Base-by-base conservation (phyloP, 345 rosid species). In the Salix koriyanagi region DNA sequence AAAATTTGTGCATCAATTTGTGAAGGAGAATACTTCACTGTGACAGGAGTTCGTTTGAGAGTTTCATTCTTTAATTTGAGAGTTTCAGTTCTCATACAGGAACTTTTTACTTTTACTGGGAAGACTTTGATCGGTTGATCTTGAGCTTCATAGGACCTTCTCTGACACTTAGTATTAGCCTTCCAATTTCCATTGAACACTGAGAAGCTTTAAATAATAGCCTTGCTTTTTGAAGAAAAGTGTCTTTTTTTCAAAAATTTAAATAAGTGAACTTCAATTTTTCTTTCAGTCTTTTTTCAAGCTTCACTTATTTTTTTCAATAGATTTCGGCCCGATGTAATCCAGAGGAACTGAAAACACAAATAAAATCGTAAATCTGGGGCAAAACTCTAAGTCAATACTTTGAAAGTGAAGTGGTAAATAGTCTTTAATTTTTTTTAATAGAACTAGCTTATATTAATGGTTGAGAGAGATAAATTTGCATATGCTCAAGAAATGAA, bases 321-420 rank as follows among this genome's bases (percentile, higher is more conserved):
- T 25, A 26, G 36, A 16, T 46, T 9, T 65, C n/a, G 65, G 46
- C 8, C n/a, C 42, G n/a, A 67, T 76, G 75, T 9, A 78, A 56
- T 56, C 58, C 80, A 85, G 89, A 70, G 75, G 72, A 48, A 23
- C 61, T 26, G 34, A 72, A 7, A 61, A 4, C 9, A 14, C 44
- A n/a, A 61, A 46, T 46, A 46, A 46, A 46, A 4, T 46, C 18
- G 6, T 4, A 4, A 46, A 46, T 13, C 50, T 13, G 50, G 16
- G 50, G 50, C 5, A 13, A 44, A 44, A 44, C 16, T 44, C 50
- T 44, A 4, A 44, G 16, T 44, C 50, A 13, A 13, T 44, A 14
- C 50, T 1, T 44, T 44, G 50, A 44, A 44, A 44, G 18, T 44
- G 50, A 44, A 44, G 50, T 44, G 50, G 50, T 13, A 44, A 11